These are phyloP conservation scores for Millerozyma miso DNA, from an alignment of 805 yeast species.

Conservation along the genomic window DNA sequence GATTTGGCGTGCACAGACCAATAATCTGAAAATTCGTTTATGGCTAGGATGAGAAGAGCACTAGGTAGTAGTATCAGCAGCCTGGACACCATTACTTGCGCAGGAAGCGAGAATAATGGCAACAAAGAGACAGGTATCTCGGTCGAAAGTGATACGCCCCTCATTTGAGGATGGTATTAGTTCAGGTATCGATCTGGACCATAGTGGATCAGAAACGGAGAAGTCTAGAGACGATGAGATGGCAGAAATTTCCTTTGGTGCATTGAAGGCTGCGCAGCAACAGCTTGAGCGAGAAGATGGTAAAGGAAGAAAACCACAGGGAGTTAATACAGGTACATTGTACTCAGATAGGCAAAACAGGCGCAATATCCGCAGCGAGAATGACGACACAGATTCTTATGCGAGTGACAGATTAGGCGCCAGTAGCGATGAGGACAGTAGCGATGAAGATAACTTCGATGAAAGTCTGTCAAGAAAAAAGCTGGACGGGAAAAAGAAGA, in stretches of 20 bases:
- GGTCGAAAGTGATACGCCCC: constrained; percentile 11
- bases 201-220: constrained; percentile 1
- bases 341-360: constrained; percentile 8
- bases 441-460: neutral
- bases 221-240: constrained; percentile 41
- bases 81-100: too few relatives aligned
- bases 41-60: neutral
- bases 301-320: constrained; percentile 11
- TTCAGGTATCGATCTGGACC: constrained; percentile 7
- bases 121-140: constrained; percentile 2
- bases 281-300: constrained; percentile 26
- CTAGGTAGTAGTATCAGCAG: too few relatives aligned
- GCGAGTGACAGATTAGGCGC: constrained; percentile 1
- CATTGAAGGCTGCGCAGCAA: constrained; percentile 57
- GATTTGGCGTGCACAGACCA: neutral
- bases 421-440: neutral
- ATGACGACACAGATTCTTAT: constrained; percentile 1
- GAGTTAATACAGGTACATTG: constrained; percentile 15
- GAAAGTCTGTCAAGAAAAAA: constrained; percentile 12
- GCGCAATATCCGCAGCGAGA: neutral
- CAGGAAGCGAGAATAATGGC: neutral
- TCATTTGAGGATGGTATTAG: constrained; percentile 17
- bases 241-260: constrained; percentile 58
- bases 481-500: constrained; percentile 25
- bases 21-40: neutral